These are phyloP conservation scores for Anthracocystis setariae DNA, from an alignment of 1,284 basidiomycete species.

Conservation along the genomic window DNA sequence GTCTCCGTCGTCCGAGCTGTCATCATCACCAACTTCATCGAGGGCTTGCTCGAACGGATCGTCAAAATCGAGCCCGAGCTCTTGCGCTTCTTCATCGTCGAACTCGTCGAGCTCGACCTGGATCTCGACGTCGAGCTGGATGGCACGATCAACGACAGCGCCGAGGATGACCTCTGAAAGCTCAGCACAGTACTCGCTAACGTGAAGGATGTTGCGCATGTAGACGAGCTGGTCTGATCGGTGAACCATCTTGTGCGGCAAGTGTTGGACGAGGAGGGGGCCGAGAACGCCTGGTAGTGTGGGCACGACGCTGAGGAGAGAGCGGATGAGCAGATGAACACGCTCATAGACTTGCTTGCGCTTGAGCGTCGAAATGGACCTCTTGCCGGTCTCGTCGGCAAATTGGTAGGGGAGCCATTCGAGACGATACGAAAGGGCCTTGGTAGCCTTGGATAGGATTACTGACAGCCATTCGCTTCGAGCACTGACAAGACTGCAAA, in stretches of 20 bases:
- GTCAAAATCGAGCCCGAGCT: conserved; percentile 71
- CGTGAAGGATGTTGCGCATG: conserved; percentile 85
- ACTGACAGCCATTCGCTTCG: conserved; percentile 88
- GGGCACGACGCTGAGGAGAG: conserved; percentile 84
- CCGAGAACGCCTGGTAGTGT: conserved; percentile 72
- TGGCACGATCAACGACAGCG: conserved; percentile 86
- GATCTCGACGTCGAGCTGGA: conserved; percentile 97
- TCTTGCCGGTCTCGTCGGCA: conserved; percentile 34
- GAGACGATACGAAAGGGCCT: conserved; percentile 74
- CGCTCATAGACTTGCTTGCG: conserved; percentile 86
- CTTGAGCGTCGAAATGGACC: conserved; percentile 35
- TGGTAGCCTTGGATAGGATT: conserved; percentile 82
- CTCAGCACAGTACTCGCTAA: conserved; percentile 90
- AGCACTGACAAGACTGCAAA: conserved; percentile 92
- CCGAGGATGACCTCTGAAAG: conserved; percentile 84
- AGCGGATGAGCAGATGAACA: conserved; percentile 83
- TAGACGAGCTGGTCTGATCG: conserved; percentile 86
- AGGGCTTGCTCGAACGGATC: conserved; percentile 84
- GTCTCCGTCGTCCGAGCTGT: conserved; percentile 71
- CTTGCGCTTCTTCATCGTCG: conserved; percentile 71
- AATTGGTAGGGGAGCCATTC: conserved; percentile 49
- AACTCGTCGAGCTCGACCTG: conserved; percentile 93
- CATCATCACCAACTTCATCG: conserved; percentile 72
- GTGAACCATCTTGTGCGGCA: conserved; percentile 92
- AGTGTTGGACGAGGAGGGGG: conserved; percentile 82